Percentiles rank a stretch among this genome's conserved stretches.
These are phyloP conservation scores for Saccharomyces hybrid DNA, from an alignment of 1,139 yeast species.

Conservation along the genomic window DNA sequence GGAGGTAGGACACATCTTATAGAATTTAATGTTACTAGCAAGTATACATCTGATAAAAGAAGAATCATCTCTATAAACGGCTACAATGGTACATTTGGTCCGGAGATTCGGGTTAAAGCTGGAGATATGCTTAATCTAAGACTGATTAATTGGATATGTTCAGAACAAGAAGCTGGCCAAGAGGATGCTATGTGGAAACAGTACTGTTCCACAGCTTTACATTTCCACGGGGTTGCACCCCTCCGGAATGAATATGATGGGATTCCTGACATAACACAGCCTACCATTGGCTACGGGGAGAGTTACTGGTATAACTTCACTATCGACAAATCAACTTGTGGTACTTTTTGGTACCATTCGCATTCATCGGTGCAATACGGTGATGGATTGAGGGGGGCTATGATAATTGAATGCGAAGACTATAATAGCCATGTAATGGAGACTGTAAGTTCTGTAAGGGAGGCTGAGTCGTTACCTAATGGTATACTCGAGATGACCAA, in stretches of 20 bases:
- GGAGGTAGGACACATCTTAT: slow-evolving; percentile 8
- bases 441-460: slow-evolving; percentile 28
- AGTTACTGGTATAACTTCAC: slow-evolving; percentile 36
- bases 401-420: slow-evolving; percentile 40
- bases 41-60: slow-evolving; percentile 10
- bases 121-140: slow-evolving; percentile 20
- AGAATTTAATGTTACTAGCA: slow-evolving; percentile 12
- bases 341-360: slow-evolving; percentile 48
- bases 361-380: slow-evolving; percentile 43
- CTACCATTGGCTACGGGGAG: slow-evolving; percentile 36
- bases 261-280: slow-evolving; percentile 40
- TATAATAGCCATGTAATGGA: slow-evolving; percentile 39
- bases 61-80: slow-evolving; percentile 22
- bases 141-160: slow-evolving; percentile 19
- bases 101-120: slow-evolving; percentile 17
- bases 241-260: slow-evolving; percentile 38
- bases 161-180: slow-evolving; percentile 9
- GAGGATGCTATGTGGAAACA: slow-evolving; percentile 14
- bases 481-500: slow-evolving; percentile 43
- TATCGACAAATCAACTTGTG: slow-evolving; percentile 36
- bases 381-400: slow-evolving; percentile 42
- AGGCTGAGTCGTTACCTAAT: slow-evolving; percentile 12
- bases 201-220: slow-evolving; percentile 34
- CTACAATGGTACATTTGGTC: slow-evolving; percentile 17
- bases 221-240: slow-evolving; percentile 44